Percentiles rank a stretch among this genome's conserved stretches.
phyloP scores from a whole-genome alignment of 352 stramenopile genomes.

The Phytopythium mirpurense region DNA sequence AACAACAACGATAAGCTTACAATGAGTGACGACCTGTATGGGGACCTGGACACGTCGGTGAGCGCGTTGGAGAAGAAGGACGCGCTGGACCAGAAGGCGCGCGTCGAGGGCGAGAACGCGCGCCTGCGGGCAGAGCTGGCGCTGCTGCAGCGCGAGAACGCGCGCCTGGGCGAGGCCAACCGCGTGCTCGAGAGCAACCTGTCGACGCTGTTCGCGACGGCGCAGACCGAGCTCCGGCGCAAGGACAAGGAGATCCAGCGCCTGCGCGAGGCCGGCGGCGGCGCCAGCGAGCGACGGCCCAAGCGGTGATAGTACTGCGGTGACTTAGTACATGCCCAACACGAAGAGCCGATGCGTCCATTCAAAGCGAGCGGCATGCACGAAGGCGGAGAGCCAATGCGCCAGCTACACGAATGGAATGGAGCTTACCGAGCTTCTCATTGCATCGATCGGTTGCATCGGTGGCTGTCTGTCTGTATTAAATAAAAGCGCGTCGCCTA shows the following conservation, averaged over 20 bases:
- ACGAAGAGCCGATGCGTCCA: too few relatives aligned
- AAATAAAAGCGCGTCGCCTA: too few relatives aligned
- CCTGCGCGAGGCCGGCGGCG: slow-evolving; percentile 42
- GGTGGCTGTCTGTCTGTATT: too few relatives aligned
- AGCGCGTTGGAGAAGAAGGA: slow-evolving; percentile 64
- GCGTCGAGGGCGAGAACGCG: slow-evolving; percentile 47
- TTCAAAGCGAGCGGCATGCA: too few relatives aligned
- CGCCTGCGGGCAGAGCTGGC: slow-evolving; percentile 49
- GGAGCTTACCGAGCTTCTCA: too few relatives aligned
- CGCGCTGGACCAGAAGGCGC: slow-evolving; percentile 42
- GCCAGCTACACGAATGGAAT: too few relatives aligned
- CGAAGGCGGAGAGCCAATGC: too few relatives aligned
- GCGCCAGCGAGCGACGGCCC: slow-evolving; percentile 1
- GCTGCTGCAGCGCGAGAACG: slow-evolving; percentile 60
- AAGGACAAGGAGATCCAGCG: slow-evolving; percentile 78
- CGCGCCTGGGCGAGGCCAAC: slow-evolving; percentile 47
- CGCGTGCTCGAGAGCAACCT: slow-evolving; percentile 66
- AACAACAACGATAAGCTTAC: too few relatives aligned
- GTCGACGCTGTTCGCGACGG: slow-evolving; percentile 67
- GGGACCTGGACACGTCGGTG: slow-evolving; percentile 77
- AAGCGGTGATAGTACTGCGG: too few relatives aligned
- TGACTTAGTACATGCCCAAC: too few relatives aligned
- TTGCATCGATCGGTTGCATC: too few relatives aligned
- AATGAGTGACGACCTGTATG: slow-evolving; percentile 60
- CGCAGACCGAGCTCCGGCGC: slow-evolving; percentile 65